phyloP scores from a whole-genome alignment of 495 filamentous ascomycete species.

The Tetracladium marchalianum region DNA sequence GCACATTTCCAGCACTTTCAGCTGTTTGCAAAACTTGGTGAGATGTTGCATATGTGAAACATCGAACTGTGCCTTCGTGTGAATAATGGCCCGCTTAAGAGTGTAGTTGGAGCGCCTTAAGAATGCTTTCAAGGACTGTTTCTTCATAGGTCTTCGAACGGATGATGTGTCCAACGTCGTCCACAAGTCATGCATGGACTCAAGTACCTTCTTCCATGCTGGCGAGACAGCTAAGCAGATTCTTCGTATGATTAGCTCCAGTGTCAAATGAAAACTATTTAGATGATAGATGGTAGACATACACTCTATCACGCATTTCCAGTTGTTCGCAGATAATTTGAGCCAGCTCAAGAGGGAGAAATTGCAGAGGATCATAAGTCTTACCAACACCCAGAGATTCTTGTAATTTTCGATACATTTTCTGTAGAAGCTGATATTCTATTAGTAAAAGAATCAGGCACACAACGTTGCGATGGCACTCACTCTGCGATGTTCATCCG shows the following conservation, averaged over 20 bases:
- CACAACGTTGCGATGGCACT: not conserved
- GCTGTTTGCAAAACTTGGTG: conserved; percentile 10
- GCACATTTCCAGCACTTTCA: conserved; percentile 9
- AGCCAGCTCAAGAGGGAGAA: conserved; percentile 16
- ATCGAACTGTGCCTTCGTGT: conserved; percentile 7
- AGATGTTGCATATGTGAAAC: conserved; percentile 4
- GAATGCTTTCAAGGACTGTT: conserved; percentile 10
- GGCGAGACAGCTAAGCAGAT: conserved; percentile 18
- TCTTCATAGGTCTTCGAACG: not conserved
- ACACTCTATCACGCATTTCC: conserved; percentile 17
- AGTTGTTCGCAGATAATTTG: conserved; percentile 15
- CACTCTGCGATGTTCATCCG: conserved; percentile 14
- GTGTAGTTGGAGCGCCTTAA: conserved; percentile 19
- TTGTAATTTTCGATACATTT: conserved; percentile 14
- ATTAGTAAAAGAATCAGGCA: not conserved
- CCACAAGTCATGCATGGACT: conserved; percentile 16
- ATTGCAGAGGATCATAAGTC: conserved; percentile 15
- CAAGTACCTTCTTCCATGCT: conserved; percentile 17
- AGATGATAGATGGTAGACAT: not conserved
- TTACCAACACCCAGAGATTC: conserved; percentile 9
- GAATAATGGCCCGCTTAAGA: conserved; percentile 14
- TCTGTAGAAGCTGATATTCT: conserved; percentile 13
- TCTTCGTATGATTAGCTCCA: conserved; percentile 5
- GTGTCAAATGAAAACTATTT: not conserved
- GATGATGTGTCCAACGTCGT: conserved; percentile 13